Evolutionary conservation across 257 asterid genomes (phyloP), one percentile per base, ranked within the genome.

Genomic region (Plantago ovata): DNA sequence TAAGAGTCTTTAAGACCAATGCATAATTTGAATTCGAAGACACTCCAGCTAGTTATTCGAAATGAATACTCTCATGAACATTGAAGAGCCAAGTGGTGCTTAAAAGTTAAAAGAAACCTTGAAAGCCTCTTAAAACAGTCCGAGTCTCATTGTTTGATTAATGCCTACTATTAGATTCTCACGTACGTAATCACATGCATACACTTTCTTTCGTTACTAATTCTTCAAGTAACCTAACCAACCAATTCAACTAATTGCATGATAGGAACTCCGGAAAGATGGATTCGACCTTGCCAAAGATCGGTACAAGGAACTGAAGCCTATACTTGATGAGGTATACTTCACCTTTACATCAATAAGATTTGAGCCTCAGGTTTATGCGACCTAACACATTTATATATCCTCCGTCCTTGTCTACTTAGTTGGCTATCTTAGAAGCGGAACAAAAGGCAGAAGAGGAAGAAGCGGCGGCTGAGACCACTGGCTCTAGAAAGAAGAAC

Each of bases 241-340:
- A 22, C 14, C 11, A 0, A 20, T 50, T 28, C 13, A 50, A 33
- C 24, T 11, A 50, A 20, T 50, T 50, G 39, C 53, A 38, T 23
- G 52, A 13, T 36, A 92, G 97, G 98, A 93, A 74, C 94, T 93
- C 51, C 94, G 97, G 10, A 93, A 82, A 72, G 98, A 93, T 79
- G 98, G 98, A 64, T 93, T 93, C 58, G 98, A 93, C 79, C 84
- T 93, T 79, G 97, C 97, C 57, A 81, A 80, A 77, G 56, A 72
- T 59, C 80, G 98, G 79, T 93, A 82, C 89, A 93, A 76, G 87
- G 98, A 93, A 56, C 92, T 93, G 64, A 89, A 89, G 66, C 97
- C 97, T 7, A 79, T 93, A 52, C 95, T 93, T 8, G 97, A 93
- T 14, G 98, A 93, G 98, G 98, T 86, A 79, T 52, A 18, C 6